Evolutionary conservation across 2,329 filamentous ascomycete species (phyloP).

Genomic region (Venturia effusa): DNA sequence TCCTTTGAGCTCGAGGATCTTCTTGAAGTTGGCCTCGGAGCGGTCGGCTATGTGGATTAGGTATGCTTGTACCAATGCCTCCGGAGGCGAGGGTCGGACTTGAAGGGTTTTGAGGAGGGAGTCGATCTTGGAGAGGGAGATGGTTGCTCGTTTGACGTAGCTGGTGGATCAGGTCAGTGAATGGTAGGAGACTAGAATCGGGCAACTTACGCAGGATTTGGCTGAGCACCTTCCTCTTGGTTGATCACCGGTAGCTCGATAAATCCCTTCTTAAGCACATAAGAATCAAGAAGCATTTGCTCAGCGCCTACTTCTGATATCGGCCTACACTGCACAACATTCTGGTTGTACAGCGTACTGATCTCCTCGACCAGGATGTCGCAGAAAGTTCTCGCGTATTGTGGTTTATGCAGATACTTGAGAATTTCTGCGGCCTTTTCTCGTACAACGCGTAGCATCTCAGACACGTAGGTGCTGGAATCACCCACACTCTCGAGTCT

Average conservation of each 20-base stretch:
- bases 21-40: conserved; percentile 89
- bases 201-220: conserved; percentile 35
- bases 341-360: conserved; percentile 66
- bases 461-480: conserved; percentile 82
- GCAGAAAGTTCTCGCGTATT: conserved; percentile 89
- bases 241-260: conserved; percentile 56
- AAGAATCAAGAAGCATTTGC: conserved; percentile 95
- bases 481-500: conserved; percentile 89
- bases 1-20: conserved; percentile 91
- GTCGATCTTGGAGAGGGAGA: conserved; percentile 77
- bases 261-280: conserved; percentile 73
- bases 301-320: conserved; percentile 92
- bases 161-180: conserved; percentile 29
- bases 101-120: conserved; percentile 92
- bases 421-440: conserved; percentile 64
- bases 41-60: conserved; percentile 93
- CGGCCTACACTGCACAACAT: conserved; percentile 79
- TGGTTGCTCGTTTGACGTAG: conserved; percentile 78
- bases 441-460: conserved; percentile 66
- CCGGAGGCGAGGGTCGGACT: conserved; percentile 80
- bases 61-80: conserved; percentile 93
- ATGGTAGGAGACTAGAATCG: conserved; percentile 15
- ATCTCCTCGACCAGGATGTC: conserved; percentile 91
- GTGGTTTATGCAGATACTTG: conserved; percentile 69
- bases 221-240: conserved; percentile 46